A percentile compares a stretch with the other conserved stretches of the same genome.
Conservation (phyloP, 768 basidiomycete genomes). For the Gyrodon lividus region DNA sequence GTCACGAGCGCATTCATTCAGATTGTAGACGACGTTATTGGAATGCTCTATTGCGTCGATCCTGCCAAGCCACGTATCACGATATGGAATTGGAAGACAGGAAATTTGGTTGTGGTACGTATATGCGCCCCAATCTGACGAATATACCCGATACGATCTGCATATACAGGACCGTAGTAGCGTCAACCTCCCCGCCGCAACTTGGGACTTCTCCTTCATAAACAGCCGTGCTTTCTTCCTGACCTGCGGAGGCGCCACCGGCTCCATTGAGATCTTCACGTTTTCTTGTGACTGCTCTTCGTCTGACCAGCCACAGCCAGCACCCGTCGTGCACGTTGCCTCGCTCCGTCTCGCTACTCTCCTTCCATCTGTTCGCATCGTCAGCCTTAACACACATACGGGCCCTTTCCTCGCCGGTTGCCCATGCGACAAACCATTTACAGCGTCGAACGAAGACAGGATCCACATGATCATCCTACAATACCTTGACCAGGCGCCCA, state of each 20-base stretch:
- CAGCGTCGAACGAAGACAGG: constrained; percentile 25
- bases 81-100: constrained; percentile 55
- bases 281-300: constrained; percentile 26
- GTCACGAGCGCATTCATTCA: constrained; percentile 42
- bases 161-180: constrained; percentile 29
- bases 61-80: constrained; percentile 23
- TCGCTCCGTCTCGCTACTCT: constrained; percentile 15
- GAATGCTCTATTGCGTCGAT: constrained; percentile 41
- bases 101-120: constrained; percentile 42
- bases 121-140: background rate
- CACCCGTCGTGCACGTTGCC: constrained; percentile 18
- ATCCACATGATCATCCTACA: constrained; percentile 24
- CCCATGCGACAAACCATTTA: constrained; percentile 23
- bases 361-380: constrained; percentile 8
- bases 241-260: constrained; percentile 33
- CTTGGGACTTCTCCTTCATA: constrained; percentile 49
- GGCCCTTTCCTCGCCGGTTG: constrained; percentile 32
- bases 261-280: constrained; percentile 44
- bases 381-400: constrained; percentile 31
- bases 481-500: constrained; percentile 10
- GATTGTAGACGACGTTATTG: constrained; percentile 54
- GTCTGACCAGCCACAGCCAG: background rate
- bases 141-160: background rate
- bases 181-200: constrained; percentile 22
- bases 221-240: constrained; percentile 43